Base-by-base conservation (phyloP, 257 asterid genomes). In the Gentiana macrophylla region DNA sequence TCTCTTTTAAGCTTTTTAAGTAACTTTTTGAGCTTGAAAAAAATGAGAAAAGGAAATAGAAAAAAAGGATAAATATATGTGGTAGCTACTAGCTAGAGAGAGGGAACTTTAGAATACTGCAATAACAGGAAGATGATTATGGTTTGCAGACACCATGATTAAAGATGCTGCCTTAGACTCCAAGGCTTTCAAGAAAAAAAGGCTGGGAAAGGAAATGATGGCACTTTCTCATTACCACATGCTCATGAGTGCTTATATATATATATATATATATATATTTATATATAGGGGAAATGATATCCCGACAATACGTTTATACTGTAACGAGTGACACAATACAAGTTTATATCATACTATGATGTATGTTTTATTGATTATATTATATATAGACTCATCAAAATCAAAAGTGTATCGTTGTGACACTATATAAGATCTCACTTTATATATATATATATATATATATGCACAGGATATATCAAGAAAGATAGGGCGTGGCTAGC, bases 171-270 rank as follows among this genome's bases (percentile, higher is more conserved):
- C 94, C 87, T 81, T 84, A 79, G 72, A 77, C 76, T 91, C 91
- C 91, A 86, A 86, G 91, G 81, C 81, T 81, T 72, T 64, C 60
- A 74, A 67, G 53, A 73, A 80, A 75, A 68, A 79, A 62, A 68
- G 72, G 80, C 69, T 75, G 66, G 71, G 70, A 64, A 81, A 78
- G 77, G 84, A 81, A 80, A 84, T 84, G 61, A 73, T 79, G 68
- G 49, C 74, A 55, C 70, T 72, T 69, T 70, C 67, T 77, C 57
- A 65, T 64, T 64, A 65, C 77, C 87, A 71, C 84, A 75, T 73
- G 76, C 70, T 72, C 54, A 68, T 69, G 73, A 65, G 80, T 63
- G 77, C 77, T 67, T 81, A 58, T 66, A 67, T 73, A 64, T 52
- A 58, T 55, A 56, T 41, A 49, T 38, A 41, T 55, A 45, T 66